Evolutionary conservation across 116 monocot species (phyloP).

Genomic region (Iris pallida): DNA sequence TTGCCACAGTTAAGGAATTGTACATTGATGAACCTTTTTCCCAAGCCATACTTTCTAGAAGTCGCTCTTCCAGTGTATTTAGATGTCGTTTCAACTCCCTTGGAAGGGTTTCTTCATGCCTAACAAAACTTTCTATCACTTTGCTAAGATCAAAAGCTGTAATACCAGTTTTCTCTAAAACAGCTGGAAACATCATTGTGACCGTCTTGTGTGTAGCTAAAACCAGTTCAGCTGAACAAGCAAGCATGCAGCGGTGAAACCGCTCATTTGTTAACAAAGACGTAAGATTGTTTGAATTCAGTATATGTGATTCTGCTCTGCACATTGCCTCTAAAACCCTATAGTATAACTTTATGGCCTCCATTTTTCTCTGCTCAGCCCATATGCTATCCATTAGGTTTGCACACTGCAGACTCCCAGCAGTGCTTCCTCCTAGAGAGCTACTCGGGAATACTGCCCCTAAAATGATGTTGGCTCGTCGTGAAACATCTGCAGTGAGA

Average conservation of each 20-base stretch:
- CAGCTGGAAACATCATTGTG: slow-evolving; percentile 54
- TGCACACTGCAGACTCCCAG: slow-evolving; percentile 14
- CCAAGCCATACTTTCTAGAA: slow-evolving; percentile 57
- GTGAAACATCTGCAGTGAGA: slow-evolving; percentile 24
- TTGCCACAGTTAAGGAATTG: slow-evolving; percentile 50
- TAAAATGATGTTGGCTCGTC: slow-evolving; percentile 44
- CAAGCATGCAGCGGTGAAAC: slow-evolving; percentile 58
- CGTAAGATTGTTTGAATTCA: slow-evolving; percentile 38
- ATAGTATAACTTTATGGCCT: slow-evolving; percentile 47
- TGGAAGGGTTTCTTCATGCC: slow-evolving; percentile 58
- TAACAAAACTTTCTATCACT: slow-evolving; percentile 55
- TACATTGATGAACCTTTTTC: slow-evolving; percentile 58
- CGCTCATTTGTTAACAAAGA: slow-evolving; percentile 44
- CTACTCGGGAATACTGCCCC: slow-evolving; percentile 35
- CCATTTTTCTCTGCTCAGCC: slow-evolving; percentile 58
- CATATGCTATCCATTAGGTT: slow-evolving; percentile 45
- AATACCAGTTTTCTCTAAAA: slow-evolving; percentile 52
- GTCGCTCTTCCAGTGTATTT: slow-evolving; percentile 51
- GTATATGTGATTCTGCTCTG: slow-evolving; percentile 38
- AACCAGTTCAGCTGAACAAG: slow-evolving; percentile 56
- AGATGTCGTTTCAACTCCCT: slow-evolving; percentile 55
- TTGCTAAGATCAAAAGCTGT: slow-evolving; percentile 59
- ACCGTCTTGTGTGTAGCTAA: slow-evolving; percentile 55
- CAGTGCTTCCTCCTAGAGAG: slow-evolving; percentile 22
- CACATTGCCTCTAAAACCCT: slow-evolving; percentile 57